These are phyloP conservation scores for Eurotiales sp. DNA, from an alignment of 2,329 filamentous ascomycete species.

Conservation along the genomic window DNA sequence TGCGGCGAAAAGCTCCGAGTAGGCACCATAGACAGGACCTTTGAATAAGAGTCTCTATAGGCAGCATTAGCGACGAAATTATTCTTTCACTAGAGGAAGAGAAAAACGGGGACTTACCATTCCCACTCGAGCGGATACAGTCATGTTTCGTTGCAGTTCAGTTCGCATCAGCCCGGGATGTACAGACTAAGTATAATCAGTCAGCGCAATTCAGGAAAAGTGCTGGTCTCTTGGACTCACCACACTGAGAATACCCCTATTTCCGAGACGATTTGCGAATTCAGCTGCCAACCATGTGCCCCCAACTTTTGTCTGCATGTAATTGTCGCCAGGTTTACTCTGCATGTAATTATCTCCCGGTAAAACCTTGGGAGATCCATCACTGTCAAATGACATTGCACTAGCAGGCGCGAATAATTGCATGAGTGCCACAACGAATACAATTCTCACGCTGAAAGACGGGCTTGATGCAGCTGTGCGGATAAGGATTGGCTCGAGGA, in stretches of 20 bases:
- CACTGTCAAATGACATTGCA: constrained; percentile 18
- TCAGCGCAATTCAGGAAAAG: constrained; percentile 16
- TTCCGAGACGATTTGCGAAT: constrained; percentile 24
- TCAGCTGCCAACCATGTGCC: constrained; percentile 32
- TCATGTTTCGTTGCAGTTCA: constrained; percentile 30
- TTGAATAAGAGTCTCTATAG: constrained; percentile 21
- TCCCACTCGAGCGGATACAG: constrained; percentile 5
- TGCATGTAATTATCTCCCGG: constrained; percentile 3
- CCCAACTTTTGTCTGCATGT: constrained; percentile 36
- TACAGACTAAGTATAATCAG: constrained; percentile 17
- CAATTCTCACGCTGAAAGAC: constrained; percentile 30
- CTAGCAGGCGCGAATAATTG: constrained; percentile 16
- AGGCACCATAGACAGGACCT: constrained; percentile 40
- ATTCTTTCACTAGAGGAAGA: too few relatives aligned
- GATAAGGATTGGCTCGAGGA: constrained; percentile 33
- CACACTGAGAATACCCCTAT: constrained; percentile 20
- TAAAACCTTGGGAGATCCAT: constrained; percentile 16
- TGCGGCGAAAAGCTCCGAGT: constrained; percentile 48
- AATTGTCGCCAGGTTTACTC: constrained; percentile 23
- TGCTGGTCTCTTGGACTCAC: constrained; percentile 19
- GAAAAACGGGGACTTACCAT: constrained; percentile 17
- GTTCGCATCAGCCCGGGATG: constrained; percentile 44
- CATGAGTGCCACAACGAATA: constrained; percentile 25
- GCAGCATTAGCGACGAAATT: constrained; percentile 1
- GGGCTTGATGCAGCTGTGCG: constrained; percentile 24